Evolutionary conservation across 192 early-diverging fungal species (phyloP), one percentile per base, ranked within the genome.

Genomic region (Backusella morwellensis): DNA sequence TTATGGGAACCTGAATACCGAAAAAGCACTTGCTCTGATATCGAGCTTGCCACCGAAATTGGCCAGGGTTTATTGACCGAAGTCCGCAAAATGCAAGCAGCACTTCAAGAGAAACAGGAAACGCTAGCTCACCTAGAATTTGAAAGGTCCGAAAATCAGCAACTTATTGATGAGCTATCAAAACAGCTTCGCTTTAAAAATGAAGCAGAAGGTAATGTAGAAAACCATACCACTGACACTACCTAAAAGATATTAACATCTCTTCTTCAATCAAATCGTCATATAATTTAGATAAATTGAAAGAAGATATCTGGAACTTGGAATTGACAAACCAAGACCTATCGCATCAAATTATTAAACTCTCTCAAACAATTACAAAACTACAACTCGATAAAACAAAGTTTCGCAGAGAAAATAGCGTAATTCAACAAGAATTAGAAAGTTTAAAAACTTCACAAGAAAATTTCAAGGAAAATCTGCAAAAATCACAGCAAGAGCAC

Each of bases 41-140:
- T 82, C 44, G 80, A 82, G 32, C 75, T 82, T 59, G 80, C 80
- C 26, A 82, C 80, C 6, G 80, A 82, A 56, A 82, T 82, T 50
- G 80, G 80, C 0, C 80, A 82, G 32, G 80, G 80, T 4, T 66
- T 82, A 21, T 63, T 82, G 6, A 41, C 72, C n/a, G 80, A 82
- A 66, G 80, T 82, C 14, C 76, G 80, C n/a, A 78, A 77, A 41
- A 82, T 82, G 80, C 80, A 82, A 38, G 44, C 44, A 36, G 21
- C 78, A 5, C 35, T 82, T 5, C 76, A 82, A 72, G 80, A 82
- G 66, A 78, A 74, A 23, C 72, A 82, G 50, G 80, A 82, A 38
- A 40, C 73, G 15, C 42, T 82, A 11, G 36, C 56, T 15, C 11
- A 47, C 5, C n/a, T 82, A 19, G 76, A 82, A 68, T 72, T 75